Conservation (phyloP, 2,329 filamentous ascomycete species). For the Fusarium dimerum region DNA sequence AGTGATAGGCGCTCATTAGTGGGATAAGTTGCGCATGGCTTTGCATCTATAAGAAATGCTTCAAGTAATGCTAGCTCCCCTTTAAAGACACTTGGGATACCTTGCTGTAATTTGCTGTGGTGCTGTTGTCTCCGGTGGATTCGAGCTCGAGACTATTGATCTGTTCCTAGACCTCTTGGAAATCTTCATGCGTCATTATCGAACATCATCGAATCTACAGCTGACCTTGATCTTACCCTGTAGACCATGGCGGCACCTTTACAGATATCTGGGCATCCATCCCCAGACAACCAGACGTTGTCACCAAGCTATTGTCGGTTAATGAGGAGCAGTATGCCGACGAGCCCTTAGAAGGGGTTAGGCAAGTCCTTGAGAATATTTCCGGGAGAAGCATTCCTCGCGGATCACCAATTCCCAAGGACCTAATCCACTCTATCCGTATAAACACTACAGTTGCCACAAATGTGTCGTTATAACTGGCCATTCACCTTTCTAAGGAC, state of each 20-base stretch:
- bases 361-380: constrained; percentile 8
- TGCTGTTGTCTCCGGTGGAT: too few species aligned
- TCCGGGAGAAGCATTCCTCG: constrained; percentile 25
- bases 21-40: too few species aligned
- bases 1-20: too few species aligned
- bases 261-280: constrained; percentile 12
- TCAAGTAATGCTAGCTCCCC: too few species aligned
- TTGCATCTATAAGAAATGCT: too few species aligned
- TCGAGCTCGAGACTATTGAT: too few species aligned
- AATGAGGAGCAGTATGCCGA: constrained; percentile 72
- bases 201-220: neutral
- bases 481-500: too few species aligned
- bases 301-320: constrained; percentile 37
- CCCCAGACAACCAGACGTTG: constrained; percentile 8
- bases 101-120: too few species aligned
- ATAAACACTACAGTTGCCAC: constrained; percentile 80
- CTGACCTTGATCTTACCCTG: constrained; percentile 7
- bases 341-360: constrained; percentile 60
- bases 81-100: too few species aligned
- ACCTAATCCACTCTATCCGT: constrained; percentile 61
- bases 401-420: constrained; percentile 34
- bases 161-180: too few species aligned
- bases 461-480: too few species aligned
- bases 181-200: too few species aligned
- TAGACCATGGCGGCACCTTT: constrained; percentile 13